Base-by-base conservation (phyloP, 2,329 filamentous ascomycete species). In the Nectriaceae sp. region DNA sequence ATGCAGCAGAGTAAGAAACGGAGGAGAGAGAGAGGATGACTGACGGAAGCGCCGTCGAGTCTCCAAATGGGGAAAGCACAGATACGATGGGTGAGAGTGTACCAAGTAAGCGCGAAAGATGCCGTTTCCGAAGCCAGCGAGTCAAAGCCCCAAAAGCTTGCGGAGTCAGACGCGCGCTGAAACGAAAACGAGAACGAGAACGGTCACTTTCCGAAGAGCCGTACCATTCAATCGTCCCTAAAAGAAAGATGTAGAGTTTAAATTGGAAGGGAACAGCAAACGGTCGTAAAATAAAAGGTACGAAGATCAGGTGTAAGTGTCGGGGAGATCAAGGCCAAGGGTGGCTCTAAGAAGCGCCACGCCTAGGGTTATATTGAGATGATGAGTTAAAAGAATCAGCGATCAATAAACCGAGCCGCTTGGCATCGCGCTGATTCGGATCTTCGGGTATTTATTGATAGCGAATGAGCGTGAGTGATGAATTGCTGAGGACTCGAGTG, bases 101-200 rank as follows among this genome's bases (percentile, higher is more conserved):
- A n/a, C n/a, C n/a, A n/a, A 62, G 55, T 60, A 62, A 62, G 59
- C 55, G 50, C 53, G 56, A 61, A n/a, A n/a, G n/a, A n/a, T 48
- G 49, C 54, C 50, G 47, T 49, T 61, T 61, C 53, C 40, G 54
- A 56, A 46, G 40, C 49, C 35, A 44, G 44, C 40, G 41, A 49
- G 45, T 46, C 33, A 46, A 55, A 54, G 49, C 55, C 55, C 55
- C 52, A 52, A 49, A 48, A 45, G 42, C 42, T 50, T 56, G 53
- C 44, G 45, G 42, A 44, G 40, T 49, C 38, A 35, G 20, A 24
- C 20, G n/a, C n/a, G n/a, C n/a, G n/a, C n/a, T n/a, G n/a, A n/a
- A n/a, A n/a, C n/a, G 33, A 29, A 33, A 40, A 3, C 22, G 36
- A 11, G 35, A 21, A 38, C 19, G 35, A 20, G 6, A 35, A 16